A percentile compares a stretch with the other conserved stretches of the same genome.
Evolutionary conservation across 257 asterid genomes (phyloP).

Genomic region (Ligustrum vulgare): DNA sequence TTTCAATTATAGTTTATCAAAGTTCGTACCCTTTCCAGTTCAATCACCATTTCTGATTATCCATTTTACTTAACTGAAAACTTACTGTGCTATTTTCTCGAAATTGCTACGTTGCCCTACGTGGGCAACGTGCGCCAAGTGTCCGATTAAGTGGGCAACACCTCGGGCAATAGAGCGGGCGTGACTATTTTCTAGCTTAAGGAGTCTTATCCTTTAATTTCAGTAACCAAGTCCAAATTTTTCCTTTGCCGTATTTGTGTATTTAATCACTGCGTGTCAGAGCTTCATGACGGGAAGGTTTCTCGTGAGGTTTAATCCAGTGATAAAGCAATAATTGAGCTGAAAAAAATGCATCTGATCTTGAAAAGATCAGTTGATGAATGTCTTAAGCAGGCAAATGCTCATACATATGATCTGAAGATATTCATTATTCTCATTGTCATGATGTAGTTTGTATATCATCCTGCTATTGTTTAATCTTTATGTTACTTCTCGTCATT

Average conservation of each 20-base stretch:
- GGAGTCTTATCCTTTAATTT: background rate
- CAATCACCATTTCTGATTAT: background rate
- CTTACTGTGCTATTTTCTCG: background rate
- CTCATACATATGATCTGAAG: background rate
- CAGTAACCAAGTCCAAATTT: background rate
- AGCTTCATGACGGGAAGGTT: constrained; percentile 11
- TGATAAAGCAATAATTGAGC: background rate
- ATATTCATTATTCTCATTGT: background rate
- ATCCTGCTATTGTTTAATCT: background rate
- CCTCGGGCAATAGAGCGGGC: no score
- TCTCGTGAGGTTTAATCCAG: constrained; percentile 17
- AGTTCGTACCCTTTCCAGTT: background rate
- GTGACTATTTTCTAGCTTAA: background rate
- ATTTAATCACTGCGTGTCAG: background rate
- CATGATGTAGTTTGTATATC: background rate
- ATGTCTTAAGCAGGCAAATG: constrained; percentile 1
- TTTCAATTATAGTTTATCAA: background rate
- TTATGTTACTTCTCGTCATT: background rate
- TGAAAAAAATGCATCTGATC: background rate
- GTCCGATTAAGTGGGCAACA: no score
- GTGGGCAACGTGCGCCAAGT: no score
- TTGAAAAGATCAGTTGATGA: constrained; percentile 2
- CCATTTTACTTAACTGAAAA: background rate
- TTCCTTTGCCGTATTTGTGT: background rate
- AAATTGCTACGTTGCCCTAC: no score